Evolutionary conservation across 2,329 filamentous ascomycete genomes (phyloP), one percentile per base, ranked within the genome.

Genomic region (Cytospora schulzeri): DNA sequence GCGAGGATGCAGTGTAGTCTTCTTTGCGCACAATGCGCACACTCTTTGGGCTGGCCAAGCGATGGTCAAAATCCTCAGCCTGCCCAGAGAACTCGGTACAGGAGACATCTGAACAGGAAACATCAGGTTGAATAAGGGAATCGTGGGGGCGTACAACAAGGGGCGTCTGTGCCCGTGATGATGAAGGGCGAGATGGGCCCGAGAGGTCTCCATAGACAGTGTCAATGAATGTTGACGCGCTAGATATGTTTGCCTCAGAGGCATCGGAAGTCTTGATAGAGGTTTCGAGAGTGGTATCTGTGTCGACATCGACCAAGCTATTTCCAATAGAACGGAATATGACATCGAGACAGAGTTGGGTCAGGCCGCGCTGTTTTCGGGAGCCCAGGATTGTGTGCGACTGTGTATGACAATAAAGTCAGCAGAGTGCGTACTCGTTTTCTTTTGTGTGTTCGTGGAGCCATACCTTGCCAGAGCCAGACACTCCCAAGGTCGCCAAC

Each of bases 361-460:
- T 96, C 61, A 99, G 80, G 67, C 95, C 95, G 69, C 94, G 89
- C 76, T 97, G 91, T 26, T 85, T 87, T 70, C 89, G 90, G 15
- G 92, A 96, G 62, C 95, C 95, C 19, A 99, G 85, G 66, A 98
- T 97, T 0, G 95, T 99, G 76, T 99, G 94, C 68, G 92, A 96
- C 94, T 97, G 73, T 24, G 26, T 55, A 26, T 14, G 14, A 28
- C 15, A 1, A 28, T 17, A 17, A 17, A 3, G 50, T 61, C 19
- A 62, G 60, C 28, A 6, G 29, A 1, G 28, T 35, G 2, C 8
- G 29, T 8, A 14, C 14, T 4, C 8, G 6, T 3, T 14, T n/a
- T 22, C 45, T 7, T n/a, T 24, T 14, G 26, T 11, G 7, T 28
- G 24, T 6, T 4, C n/a, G n/a, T n/a, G n/a, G n/a, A n/a, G 19